Evolutionary conservation across 768 basidiomycete genomes (phyloP), one percentile per base, ranked within the genome.

Genomic region (Rhodotorula sphaerocarpa): DNA sequence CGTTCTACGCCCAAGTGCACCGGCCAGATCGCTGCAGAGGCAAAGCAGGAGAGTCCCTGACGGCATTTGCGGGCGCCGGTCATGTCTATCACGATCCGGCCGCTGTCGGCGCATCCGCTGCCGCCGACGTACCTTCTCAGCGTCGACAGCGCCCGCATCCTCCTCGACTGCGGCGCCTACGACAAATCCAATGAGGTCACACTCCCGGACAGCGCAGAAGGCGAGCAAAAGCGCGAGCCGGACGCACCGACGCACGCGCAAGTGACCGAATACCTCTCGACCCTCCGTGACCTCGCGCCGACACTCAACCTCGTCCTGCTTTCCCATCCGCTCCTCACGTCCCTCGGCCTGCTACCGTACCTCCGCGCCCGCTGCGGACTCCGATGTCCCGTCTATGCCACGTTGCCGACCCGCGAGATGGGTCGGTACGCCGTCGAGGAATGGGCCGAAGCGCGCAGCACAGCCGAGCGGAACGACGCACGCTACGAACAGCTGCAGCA

Each of bases 351-450:
- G n/a, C 91, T 89, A 73, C 84, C 95, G 16, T 96, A 88, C 75
- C 91, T 95, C 9, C 82, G 88, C 74, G 82, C 90, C 23, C 91
- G 89, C 86, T 70, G 72, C 39, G 85, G 85, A 27, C 80, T 97
- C 45, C 85, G 82, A 62, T 91, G 91, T 27, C 90, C 91, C 5
- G 84, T 90, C 25, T 99, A 97, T 74, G 87, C 88, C 0, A 93
- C 92, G 4, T 82, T 96, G 31, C 93, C 93, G 42, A 90, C 95
- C 0, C 89, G 92, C 70, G 90, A 92, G 58, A 93, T 91, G 86
- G 93, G 88, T 7, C 81, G 89, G 39, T 88, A 96, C 46, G 89
- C 89, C 21, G 86, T 87, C 3, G 82, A 86, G 10, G 90, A 96
- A 75, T 91, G 95, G 71, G 81, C 86, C 1, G 88, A 91, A 70